phyloP scores from a whole-genome alignment of 331 rosid species.

The Saraca asoca region DNA sequence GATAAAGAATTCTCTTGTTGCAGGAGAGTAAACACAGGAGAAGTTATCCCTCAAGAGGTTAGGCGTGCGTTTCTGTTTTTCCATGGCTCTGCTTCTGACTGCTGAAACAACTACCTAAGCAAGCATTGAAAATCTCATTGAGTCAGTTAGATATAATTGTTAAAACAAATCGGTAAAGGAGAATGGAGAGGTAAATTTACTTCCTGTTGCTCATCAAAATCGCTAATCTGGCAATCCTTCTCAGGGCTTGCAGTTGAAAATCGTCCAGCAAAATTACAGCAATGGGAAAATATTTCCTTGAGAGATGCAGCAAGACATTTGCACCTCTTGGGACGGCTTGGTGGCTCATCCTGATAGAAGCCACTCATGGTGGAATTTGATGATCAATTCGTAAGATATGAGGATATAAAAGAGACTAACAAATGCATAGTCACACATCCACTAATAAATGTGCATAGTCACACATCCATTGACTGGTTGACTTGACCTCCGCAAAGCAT shows the following conservation, averaged over 20 bases:
- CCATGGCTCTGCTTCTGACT: conserved; percentile 66
- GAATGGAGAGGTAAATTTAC: conserved; percentile 37
- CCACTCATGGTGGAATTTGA: conserved; percentile 39
- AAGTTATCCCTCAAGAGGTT: conserved; percentile 46
- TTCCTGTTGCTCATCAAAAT: conserved; percentile 71
- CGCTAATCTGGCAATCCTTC: conserved; percentile 51
- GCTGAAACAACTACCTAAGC: conserved; percentile 68
- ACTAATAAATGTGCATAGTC: neutral
- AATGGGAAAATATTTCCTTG: conserved; percentile 59
- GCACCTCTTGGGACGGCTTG: conserved; percentile 58
- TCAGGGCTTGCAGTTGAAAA: conserved; percentile 48
- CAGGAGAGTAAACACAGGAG: conserved; percentile 59
- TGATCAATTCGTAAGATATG: conserved; percentile 3
- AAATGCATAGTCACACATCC: no score
- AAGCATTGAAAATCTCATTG: neutral
- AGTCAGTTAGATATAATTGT: neutral
- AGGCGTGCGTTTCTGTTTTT: conserved; percentile 58
- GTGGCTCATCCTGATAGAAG: conserved; percentile 66
- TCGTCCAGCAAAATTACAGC: conserved; percentile 40
- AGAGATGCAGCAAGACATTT: conserved; percentile 52
- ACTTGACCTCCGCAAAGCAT: conserved; percentile 54
- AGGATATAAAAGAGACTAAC: no score
- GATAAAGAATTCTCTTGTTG: conserved; percentile 53
- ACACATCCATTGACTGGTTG: conserved; percentile 13
- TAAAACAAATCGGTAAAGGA: conserved; percentile 3